Conservation (phyloP, 148 eudicot genomes). For the Euryodendron excelsum region DNA sequence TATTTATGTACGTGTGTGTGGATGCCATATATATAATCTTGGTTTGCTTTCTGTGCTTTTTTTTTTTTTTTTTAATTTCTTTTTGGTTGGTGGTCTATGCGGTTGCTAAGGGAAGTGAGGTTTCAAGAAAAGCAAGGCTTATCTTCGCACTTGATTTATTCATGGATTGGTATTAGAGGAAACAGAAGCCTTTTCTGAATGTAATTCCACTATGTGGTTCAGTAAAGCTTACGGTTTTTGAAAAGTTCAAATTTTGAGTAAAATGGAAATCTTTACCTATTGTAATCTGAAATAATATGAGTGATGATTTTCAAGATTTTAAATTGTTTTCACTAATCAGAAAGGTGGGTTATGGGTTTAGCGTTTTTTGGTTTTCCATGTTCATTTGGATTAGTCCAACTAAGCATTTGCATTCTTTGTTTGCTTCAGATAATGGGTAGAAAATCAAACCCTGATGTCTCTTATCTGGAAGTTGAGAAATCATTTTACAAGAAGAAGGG, state of each 20-base stretch:
- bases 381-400: not conserved
- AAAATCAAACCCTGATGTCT: conserved; percentile 65
- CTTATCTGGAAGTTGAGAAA: conserved; percentile 82
- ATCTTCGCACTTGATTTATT: too few species aligned
- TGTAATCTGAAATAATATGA: not conserved
- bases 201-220: not conserved
- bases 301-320: not conserved
- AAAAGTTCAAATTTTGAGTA: not conserved
- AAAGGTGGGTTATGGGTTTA: not conserved
- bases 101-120: too few species aligned
- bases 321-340: not conserved
- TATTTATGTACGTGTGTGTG: not conserved
- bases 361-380: not conserved
- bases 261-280: not conserved
- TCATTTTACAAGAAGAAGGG: conserved; percentile 64
- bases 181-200: not conserved
- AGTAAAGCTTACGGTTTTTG: not conserved
- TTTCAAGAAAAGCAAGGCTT: too few species aligned
- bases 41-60: too few species aligned
- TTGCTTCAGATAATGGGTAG: conserved; percentile 74
- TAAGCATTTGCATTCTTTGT: conserved; percentile 10
- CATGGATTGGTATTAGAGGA: too few species aligned
- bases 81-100: too few species aligned
- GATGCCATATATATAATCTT: too few species aligned
- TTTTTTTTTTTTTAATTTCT: too few species aligned